Evolutionary conservation across 1,139 yeast species (phyloP).

Genomic region (Debaryomyces coudertii): DNA sequence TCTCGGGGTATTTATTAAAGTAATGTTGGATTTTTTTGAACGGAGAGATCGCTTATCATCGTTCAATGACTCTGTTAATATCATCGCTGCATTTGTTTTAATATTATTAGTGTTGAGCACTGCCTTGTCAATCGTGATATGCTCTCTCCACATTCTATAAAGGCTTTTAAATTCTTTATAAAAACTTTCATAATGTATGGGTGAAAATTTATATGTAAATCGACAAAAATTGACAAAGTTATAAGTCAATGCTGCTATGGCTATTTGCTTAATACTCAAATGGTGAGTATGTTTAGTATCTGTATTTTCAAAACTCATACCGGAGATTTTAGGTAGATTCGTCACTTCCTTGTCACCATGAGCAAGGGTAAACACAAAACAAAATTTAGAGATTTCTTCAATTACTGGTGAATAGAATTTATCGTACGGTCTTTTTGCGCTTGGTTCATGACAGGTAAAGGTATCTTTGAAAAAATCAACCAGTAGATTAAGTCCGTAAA

Average conservation of each 20-base stretch:
- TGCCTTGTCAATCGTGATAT: constrained; percentile 1
- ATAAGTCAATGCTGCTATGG: constrained; percentile 16
- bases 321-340: background rate
- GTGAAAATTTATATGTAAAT: constrained; percentile 10
- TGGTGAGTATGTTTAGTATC: background rate
- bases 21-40: constrained; percentile 5
- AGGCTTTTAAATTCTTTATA: constrained; percentile 19
- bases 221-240: constrained; percentile 10
- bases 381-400: constrained; percentile 17
- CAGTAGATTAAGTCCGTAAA: background rate
- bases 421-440: constrained; percentile 10
- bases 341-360: background rate
- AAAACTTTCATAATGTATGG: constrained; percentile 14
- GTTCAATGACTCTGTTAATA: constrained; percentile 10
- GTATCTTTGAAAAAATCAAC: background rate
- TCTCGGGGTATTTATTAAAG: background rate
- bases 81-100: constrained; percentile 11
- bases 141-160: constrained; percentile 20
- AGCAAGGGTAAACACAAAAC: constrained; percentile 14
- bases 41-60: background rate
- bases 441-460: background rate
- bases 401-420: constrained; percentile 19
- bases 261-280: constrained; percentile 15
- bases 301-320: background rate
- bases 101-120: background rate